phyloP scores from a whole-genome alignment of 305 asterid species.

The Monarda citriodora region DNA sequence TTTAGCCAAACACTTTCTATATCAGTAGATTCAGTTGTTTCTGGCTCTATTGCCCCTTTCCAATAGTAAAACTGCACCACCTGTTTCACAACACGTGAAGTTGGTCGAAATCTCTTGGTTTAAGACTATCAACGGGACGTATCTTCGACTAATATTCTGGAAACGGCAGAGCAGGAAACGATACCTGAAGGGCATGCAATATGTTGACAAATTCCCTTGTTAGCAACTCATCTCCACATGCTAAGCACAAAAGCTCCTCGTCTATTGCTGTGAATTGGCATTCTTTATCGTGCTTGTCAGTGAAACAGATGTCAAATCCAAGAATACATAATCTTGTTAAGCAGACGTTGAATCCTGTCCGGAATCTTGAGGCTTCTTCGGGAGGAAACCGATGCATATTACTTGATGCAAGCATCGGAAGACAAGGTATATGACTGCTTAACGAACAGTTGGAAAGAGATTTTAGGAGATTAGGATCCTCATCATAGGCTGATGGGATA shows the following conservation, averaged over 20 bases:
- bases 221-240: conserved; percentile 45
- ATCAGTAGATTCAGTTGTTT: conserved; percentile 20
- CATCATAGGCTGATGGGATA: conserved; percentile 84
- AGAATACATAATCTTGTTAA: conserved; percentile 69
- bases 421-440: conserved; percentile 25
- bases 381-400: conserved; percentile 98
- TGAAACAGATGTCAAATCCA: conserved; percentile 57
- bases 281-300: conserved; percentile 16
- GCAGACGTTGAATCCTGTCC: conserved; percentile 79
- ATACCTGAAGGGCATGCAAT: conserved; percentile 91
- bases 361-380: conserved; percentile 61
- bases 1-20: too few relatives aligned
- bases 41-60: conserved; percentile 33
- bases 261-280: conserved; percentile 21
- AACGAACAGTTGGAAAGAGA: conserved; percentile 47
- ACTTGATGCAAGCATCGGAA: conserved; percentile 60
- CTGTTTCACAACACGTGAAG: conserved; percentile 26
- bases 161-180: too few relatives aligned
- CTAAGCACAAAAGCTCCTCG: conserved; percentile 52
- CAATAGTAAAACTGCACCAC: conserved; percentile 62
- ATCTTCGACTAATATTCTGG: too few relatives aligned
- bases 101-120: neutral
- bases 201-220: conserved; percentile 56
- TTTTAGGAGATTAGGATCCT: conserved; percentile 72
- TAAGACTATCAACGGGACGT: neutral